Percentiles rank a stretch among this genome's conserved stretches.
These are phyloP conservation scores for Ballota nigra DNA, from an alignment of 257 asterid species.

Conservation along the genomic window DNA sequence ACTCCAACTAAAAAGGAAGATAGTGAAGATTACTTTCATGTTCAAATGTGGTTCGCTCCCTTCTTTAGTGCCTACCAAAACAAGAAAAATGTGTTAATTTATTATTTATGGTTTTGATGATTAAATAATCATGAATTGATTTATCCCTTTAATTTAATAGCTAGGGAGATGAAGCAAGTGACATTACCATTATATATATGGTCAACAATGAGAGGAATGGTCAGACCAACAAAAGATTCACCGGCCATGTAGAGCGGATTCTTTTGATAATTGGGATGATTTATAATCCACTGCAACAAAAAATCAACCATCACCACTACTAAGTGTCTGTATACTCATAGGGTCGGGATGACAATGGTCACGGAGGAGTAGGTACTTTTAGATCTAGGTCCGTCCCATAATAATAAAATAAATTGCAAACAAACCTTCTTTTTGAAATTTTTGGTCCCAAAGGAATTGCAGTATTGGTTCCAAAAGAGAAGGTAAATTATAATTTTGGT, in stretches of 20 bases:
- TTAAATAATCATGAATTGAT: neutral
- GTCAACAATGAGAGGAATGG: constrained; percentile 20
- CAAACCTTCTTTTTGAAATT: no score
- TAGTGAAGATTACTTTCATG: neutral
- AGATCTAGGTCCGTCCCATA: no score
- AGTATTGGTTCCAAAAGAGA: no score
- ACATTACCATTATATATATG: constrained; percentile 20
- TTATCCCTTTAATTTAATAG: neutral
- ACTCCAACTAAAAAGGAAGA: neutral
- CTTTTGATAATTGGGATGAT: constrained; percentile 27
- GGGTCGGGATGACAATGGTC: no score
- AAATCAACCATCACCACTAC: no score
- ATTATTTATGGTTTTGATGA: neutral
- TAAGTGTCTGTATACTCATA: no score
- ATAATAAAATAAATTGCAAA: no score
- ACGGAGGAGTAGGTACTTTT: no score
- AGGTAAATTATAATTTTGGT: no score
- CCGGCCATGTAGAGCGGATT: constrained; percentile 36
- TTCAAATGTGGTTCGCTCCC: no score
- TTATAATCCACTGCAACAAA: constrained; percentile 36
- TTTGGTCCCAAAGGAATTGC: no score
- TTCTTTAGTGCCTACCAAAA: no score
- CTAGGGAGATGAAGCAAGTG: neutral
- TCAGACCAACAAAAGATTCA: constrained; percentile 30
- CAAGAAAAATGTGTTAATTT: neutral